Conservation (phyloP, 257 asterid species). For the Nicotiana attenuata region DNA sequence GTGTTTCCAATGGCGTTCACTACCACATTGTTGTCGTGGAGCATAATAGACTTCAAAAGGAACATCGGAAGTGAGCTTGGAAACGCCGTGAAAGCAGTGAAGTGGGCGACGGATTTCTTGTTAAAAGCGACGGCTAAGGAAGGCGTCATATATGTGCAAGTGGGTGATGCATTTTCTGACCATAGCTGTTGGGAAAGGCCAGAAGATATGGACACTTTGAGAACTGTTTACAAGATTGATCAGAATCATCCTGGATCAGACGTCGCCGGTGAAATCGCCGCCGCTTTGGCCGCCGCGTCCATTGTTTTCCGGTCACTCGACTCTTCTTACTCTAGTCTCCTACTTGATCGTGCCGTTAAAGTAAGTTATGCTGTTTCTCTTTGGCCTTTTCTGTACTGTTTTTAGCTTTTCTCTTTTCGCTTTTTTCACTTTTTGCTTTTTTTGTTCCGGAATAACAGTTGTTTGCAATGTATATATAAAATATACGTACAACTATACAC, state of each 20-base stretch:
- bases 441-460: too few relatives aligned
- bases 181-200: slow-evolving; percentile 93
- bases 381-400: neutral
- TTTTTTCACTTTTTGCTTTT: neutral
- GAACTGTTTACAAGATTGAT: slow-evolving; percentile 64
- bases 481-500: too few relatives aligned
- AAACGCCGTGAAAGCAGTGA: slow-evolving; percentile 58
- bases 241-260: slow-evolving; percentile 72
- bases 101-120: slow-evolving; percentile 78
- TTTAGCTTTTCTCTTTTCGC: neutral
- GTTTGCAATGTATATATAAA: too few relatives aligned
- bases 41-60: slow-evolving; percentile 68
- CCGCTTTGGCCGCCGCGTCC: slow-evolving; percentile 92
- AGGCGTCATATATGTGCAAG: slow-evolving; percentile 71
- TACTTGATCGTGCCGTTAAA: slow-evolving; percentile 69
- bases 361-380: slow-evolving; percentile 27
- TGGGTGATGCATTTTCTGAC: slow-evolving; percentile 76
- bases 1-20: slow-evolving; percentile 92
- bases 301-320: slow-evolving; percentile 66
- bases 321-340: slow-evolving; percentile 64
- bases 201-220: slow-evolving; percentile 74
- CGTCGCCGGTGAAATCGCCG: slow-evolving; percentile 89
- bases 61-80: slow-evolving; percentile 59
- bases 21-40: slow-evolving; percentile 69
- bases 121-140: slow-evolving; percentile 69